A percentile compares a stretch with the other conserved stretches of the same genome.
These are phyloP conservation scores for Diaporthe citri DNA, from an alignment of 2,329 filamentous ascomycete species.

Conservation along the genomic window DNA sequence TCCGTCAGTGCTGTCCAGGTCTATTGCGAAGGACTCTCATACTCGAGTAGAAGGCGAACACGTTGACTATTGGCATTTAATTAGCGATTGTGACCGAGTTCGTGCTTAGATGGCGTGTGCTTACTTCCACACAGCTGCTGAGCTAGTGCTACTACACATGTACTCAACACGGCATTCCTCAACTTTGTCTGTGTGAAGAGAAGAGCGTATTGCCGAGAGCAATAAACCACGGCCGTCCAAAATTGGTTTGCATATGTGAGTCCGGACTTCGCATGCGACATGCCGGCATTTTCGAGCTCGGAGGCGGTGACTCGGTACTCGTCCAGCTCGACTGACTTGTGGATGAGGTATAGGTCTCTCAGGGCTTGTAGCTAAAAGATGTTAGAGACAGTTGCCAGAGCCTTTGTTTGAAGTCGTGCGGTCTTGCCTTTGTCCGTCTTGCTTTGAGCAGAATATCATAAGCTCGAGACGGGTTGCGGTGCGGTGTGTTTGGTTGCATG, in stretches of 20 bases:
- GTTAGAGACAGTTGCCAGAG: background rate
- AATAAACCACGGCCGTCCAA: slow-evolving; percentile 17
- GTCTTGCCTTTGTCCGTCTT: slow-evolving; percentile 52
- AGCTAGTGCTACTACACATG: slow-evolving; percentile 48
- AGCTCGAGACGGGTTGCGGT: slow-evolving; percentile 51
- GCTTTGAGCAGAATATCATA: slow-evolving; percentile 51
- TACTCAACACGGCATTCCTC: slow-evolving; percentile 50
- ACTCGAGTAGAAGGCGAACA: slow-evolving; percentile 61
- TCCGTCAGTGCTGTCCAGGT: slow-evolving; percentile 41
- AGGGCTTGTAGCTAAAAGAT: slow-evolving; percentile 53
- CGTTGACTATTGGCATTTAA: slow-evolving; percentile 48
- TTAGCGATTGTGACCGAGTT: background rate
- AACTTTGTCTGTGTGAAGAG: slow-evolving; percentile 45
- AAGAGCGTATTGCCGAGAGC: slow-evolving; percentile 42
- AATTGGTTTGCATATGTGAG: slow-evolving; percentile 36
- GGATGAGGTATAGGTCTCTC: slow-evolving; percentile 56
- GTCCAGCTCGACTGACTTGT: slow-evolving; percentile 47
- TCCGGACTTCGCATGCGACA: slow-evolving; percentile 6
- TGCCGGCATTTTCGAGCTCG: background rate
- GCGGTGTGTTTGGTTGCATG: slow-evolving; percentile 51
- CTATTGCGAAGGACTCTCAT: background rate
- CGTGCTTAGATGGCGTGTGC: slow-evolving; percentile 13
- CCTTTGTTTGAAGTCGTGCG: background rate
- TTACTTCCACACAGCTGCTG: slow-evolving; percentile 53
- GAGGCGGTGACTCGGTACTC: slow-evolving; percentile 39